phyloP scores from a whole-genome alignment of 169 alveolate species.

The Cryptosporidium tyzzeri region DNA sequence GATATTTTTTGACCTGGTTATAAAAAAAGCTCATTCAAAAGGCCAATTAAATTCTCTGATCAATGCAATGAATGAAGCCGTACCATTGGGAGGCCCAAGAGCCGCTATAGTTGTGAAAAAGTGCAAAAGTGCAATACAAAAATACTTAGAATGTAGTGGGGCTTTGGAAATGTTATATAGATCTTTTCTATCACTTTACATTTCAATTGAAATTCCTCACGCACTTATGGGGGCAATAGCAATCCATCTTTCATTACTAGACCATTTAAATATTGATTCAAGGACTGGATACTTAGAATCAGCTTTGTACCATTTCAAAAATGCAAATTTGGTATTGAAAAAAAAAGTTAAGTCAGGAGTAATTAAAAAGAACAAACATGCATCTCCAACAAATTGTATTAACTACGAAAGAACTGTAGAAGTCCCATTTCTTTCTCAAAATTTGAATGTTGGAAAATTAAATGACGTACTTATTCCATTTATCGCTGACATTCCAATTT shows the following conservation, averaged over 20 bases:
- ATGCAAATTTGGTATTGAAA: constrained; percentile 43
- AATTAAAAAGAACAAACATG: background rate
- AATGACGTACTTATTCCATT: constrained; percentile 24
- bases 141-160: constrained; percentile 32
- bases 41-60: constrained; percentile 22
- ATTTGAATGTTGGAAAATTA: background rate
- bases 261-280: constrained; percentile 38
- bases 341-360: constrained; percentile 15
- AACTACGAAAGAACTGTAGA: background rate
- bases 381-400: background rate
- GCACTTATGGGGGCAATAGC: constrained; percentile 61
- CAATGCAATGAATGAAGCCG: constrained; percentile 44
- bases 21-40: constrained; percentile 34
- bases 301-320: constrained; percentile 43
- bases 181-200: background rate
- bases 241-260: constrained; percentile 45
- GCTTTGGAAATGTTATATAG: constrained; percentile 61
- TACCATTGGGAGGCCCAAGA: constrained; percentile 62
- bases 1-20: constrained; percentile 33
- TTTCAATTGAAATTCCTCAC: constrained; percentile 35
- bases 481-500: constrained; percentile 34
- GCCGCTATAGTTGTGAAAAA: constrained; percentile 22
- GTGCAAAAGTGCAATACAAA: constrained; percentile 49
- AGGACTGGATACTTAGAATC: constrained; percentile 54
- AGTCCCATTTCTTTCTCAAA: background rate